Base-by-base conservation (phyloP, 208 protist genomes). In the Crithidia sp. region DNA sequence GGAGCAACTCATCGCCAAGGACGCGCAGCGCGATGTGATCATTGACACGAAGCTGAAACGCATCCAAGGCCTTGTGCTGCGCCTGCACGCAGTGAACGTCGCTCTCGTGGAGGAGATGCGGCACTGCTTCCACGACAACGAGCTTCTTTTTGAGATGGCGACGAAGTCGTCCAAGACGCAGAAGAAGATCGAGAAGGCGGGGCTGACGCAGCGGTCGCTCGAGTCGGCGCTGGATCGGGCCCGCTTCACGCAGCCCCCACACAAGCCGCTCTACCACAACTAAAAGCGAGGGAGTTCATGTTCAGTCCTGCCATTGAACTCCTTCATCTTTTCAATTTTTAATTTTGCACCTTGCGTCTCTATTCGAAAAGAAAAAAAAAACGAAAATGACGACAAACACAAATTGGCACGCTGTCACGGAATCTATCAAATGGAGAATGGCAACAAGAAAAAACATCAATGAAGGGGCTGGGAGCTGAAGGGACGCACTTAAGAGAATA, bases 41-140 rank as follows among this genome's bases (percentile, higher is more conserved):
- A 67, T 96, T 5, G 92, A 96, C 71, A 84, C 83, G 8, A 96
- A 96, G 74, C 76, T 96, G 69, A 93, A 94, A 76, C 83, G 92
- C 37, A 95, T 96, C 71, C 92, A 96, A 55, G 87, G 86, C 5
- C 78, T 96, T 17, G 84, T 86, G 37, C 65, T 96, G 40, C 76
- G 82, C 6, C 77, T 95, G 36, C 85, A 96, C 64, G 76, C 81
- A 0, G 82, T 78, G 37, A 92, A 91, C 47, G 40, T 70, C 2
- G 80, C 70, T 3, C 79, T 96, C 40, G 40, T 74, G 2, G 71
- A 70, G 10, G 88, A 92, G 70, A 64, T 96, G 81, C 78, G 67
- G 16, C 49, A 52, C 12, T 84, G 77, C 55, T 86, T 74, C 71
- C 72, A 70, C 63, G 79, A 93, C 56, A 85, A 89, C 77, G 81